Conservation (phyloP, 2,329 filamentous ascomycete species). For the Fusarium xyrophilum region DNA sequence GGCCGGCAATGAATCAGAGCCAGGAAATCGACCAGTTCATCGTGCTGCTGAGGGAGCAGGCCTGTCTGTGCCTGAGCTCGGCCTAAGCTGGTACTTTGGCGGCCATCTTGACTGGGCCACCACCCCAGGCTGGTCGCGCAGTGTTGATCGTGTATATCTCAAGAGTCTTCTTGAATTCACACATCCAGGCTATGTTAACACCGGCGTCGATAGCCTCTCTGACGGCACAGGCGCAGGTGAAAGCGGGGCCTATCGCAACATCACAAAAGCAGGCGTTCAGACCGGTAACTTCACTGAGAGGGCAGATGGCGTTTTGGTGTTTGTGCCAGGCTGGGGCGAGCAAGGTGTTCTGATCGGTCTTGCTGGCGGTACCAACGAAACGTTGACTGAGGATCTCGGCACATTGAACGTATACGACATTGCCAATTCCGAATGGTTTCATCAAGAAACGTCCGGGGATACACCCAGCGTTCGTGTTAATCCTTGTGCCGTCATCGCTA, state of each 20-base stretch:
- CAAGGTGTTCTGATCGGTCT: slow-evolving; percentile 75
- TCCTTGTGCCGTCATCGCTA: slow-evolving; percentile 68
- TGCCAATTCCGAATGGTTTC: slow-evolving; percentile 65
- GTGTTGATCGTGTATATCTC: slow-evolving; percentile 69
- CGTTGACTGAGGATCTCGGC: slow-evolving; percentile 64
- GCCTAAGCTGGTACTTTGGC: slow-evolving; percentile 79
- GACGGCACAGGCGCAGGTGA: slow-evolving; percentile 62
- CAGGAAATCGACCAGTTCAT: slow-evolving; percentile 64
- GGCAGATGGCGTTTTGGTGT: slow-evolving; percentile 75
- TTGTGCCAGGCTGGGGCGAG: slow-evolving; percentile 76
- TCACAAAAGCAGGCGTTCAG: slow-evolving; percentile 75
- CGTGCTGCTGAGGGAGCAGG: slow-evolving; percentile 77
- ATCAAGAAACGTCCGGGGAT: slow-evolving; percentile 61
- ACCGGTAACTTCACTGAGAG: slow-evolving; percentile 72
- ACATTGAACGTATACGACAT: slow-evolving; percentile 74
- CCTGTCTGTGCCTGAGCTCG: slow-evolving; percentile 71
- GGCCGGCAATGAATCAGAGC: slow-evolving; percentile 67
- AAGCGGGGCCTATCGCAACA: slow-evolving; percentile 73
- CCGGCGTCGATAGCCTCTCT: slow-evolving; percentile 63
- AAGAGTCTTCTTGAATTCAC: slow-evolving; percentile 79
- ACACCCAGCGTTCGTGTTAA: slow-evolving; percentile 60
- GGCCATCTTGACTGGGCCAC: slow-evolving; percentile 71
- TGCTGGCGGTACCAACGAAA: slow-evolving; percentile 72
- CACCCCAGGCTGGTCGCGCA: slow-evolving; percentile 71
- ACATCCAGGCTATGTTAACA: slow-evolving; percentile 72